Conservation (phyloP, 75 land plant genomes). For the Ceratopteris richardii region DNA sequence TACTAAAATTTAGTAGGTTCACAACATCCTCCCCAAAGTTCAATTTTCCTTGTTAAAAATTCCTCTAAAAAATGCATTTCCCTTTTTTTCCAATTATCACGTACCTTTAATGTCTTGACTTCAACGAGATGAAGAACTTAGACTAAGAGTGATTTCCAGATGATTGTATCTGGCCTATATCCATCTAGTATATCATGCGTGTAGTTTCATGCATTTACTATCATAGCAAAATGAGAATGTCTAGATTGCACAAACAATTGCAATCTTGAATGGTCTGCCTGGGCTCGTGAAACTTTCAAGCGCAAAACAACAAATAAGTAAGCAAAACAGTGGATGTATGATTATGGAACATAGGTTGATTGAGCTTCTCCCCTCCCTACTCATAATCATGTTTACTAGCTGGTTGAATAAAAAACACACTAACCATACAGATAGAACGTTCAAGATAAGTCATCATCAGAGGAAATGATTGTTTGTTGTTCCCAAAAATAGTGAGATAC, state of each 20-base stretch:
- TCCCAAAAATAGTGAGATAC: constrained; percentile 41
- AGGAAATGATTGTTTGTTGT: constrained; percentile 39
- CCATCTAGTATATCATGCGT: too few relatives aligned
- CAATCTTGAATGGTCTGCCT: constrained; percentile 9
- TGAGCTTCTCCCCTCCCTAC: constrained; percentile 22
- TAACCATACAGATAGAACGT: constrained; percentile 30
- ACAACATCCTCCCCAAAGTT: too few relatives aligned
- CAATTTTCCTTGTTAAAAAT: too few relatives aligned
- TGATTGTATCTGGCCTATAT: too few relatives aligned
- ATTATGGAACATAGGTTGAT: constrained; percentile 45
- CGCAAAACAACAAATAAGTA: constrained; percentile 62
- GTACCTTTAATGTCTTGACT: too few relatives aligned
- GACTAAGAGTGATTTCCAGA: too few relatives aligned
- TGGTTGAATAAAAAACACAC: constrained; percentile 53
- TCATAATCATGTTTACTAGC: constrained; percentile 7
- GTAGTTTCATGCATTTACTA: too few relatives aligned
- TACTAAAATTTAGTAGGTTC: too few relatives aligned
- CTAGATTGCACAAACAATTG: constrained; percentile 30
- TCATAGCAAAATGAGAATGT: constrained; percentile 42
- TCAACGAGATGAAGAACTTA: too few relatives aligned
- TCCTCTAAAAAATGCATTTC: too few relatives aligned
- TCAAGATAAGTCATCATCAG: constrained; percentile 66
- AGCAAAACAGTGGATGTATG: constrained; percentile 39
- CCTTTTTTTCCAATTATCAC: too few relatives aligned
- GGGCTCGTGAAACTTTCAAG: constrained; percentile 33